These are phyloP conservation scores for Cutaneotrichosporon cyanovorans DNA, from an alignment of 1,284 basidiomycete genomes.

Conservation along the genomic window DNA sequence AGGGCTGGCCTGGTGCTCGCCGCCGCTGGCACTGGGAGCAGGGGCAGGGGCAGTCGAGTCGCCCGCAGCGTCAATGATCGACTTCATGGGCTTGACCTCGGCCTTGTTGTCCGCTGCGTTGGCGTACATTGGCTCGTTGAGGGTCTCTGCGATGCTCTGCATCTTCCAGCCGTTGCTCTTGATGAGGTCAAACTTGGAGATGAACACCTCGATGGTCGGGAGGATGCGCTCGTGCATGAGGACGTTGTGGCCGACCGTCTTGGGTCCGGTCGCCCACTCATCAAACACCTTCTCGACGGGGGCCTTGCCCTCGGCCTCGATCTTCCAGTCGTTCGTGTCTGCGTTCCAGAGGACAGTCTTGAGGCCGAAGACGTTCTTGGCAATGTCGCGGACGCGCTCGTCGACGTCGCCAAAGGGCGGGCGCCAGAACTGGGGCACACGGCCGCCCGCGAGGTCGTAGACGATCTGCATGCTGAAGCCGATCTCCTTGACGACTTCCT, in stretches of 20 bases:
- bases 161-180: conserved; percentile 60
- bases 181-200: conserved; percentile 59
- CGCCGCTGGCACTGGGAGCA: too few relatives aligned
- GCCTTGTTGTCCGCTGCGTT: conserved; percentile 48
- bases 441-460: conserved; percentile 40
- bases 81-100: conserved; percentile 6
- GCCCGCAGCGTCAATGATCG: neutral
- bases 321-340: conserved; percentile 44
- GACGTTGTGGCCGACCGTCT: conserved; percentile 65
- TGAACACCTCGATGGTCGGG: conserved; percentile 60
- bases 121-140: conserved; percentile 50
- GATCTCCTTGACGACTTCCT: conserved; percentile 52
- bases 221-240: conserved; percentile 75
- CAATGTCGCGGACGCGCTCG: conserved; percentile 52
- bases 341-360: conserved; percentile 43
- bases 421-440: conserved; percentile 43
- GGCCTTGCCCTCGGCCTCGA: neutral
- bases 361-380: conserved; percentile 45
- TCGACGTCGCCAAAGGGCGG: conserved; percentile 49
- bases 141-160: conserved; percentile 52
- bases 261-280: conserved; percentile 50
- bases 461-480: conserved; percentile 48
- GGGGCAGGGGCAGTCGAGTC: too few relatives aligned
- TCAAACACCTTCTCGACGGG: conserved; percentile 4
- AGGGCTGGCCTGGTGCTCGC: too few relatives aligned